Base-by-base conservation (phyloP, 2,329 filamentous ascomycete genomes). In the Curvularia hawaiiensis region DNA sequence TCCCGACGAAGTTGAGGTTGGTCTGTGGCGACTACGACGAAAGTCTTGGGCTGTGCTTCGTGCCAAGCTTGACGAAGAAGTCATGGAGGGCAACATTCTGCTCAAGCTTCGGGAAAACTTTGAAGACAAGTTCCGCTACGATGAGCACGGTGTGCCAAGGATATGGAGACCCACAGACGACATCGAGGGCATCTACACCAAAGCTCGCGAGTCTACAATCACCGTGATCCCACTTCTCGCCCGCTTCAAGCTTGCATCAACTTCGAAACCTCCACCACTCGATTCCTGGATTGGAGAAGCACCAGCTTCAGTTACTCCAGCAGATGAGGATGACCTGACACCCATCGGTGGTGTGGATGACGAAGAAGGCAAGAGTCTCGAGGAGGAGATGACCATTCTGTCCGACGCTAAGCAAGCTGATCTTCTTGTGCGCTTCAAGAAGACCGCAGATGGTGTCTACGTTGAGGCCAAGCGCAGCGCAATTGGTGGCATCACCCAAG, bases 61-160 rank as follows among this genome's bases (percentile, higher is more conserved):
- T 45, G 89, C 92, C 58, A 95, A 91, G 81, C 90, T 99, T 61
- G 94, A 98, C 35, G 95, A 99, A 73, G 95, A 99, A 78, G 91
- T 97, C 73, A 96, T 96, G 88, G 95, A 98, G 79, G 94, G 94
- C 69, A 99, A 98, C 73, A 88, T 99, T 52, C 81, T 98, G 33
- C 83, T 98, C 66, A 99, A 99, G 81, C 85, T 99, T 50, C 88
- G 95, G 35, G 95, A 99, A 77, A 98, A 97, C 80, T 99, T 99
- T 66, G 95, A 99, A 78, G 95, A 99, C 80, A 97, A 97, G 78
- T 99, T 99, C 85, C 89, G 95, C 63, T 99, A 99, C 70, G 95
- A 99, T 70, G 93, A 97, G 58, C 88, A 88, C 7, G 95, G 95
- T 26, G 95, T 99, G 4, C 95, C 95, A 5, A 86, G 95, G 58